phyloP scores from a whole-genome alignment of 202 grass and related monocot species.

The Brachypodium distachyon region DNA sequence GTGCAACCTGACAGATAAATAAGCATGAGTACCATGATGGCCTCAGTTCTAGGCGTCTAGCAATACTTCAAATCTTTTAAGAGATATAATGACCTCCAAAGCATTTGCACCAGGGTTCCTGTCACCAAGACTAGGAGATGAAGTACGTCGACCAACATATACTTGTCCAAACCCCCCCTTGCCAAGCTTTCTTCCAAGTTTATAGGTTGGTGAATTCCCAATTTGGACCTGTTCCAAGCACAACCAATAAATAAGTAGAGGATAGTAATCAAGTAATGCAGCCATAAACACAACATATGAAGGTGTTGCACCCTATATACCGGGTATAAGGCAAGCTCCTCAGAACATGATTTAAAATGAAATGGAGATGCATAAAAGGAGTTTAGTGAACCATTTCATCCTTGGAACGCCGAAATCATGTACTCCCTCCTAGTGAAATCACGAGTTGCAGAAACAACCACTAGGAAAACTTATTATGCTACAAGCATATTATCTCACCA shows the following conservation, averaged over 20 bases:
- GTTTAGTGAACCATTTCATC: background rate
- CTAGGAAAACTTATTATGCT: background rate
- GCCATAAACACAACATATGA: background rate
- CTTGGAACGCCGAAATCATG: background rate
- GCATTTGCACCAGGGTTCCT: conserved; percentile 60
- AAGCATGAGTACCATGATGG: conserved; percentile 8
- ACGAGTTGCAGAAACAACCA: background rate
- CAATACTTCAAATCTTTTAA: conserved; percentile 6
- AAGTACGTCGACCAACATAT: conserved; percentile 70
- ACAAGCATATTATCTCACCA: background rate
- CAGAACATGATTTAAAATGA: background rate
- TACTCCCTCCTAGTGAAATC: no score
- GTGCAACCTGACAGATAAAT: conserved; percentile 60
- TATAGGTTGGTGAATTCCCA: conserved; percentile 72
- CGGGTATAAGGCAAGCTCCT: background rate
- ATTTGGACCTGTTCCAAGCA: conserved; percentile 63
- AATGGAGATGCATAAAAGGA: background rate
- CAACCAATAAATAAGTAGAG: background rate
- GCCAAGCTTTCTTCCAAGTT: conserved; percentile 87
- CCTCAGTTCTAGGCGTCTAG: conserved; percentile 20
- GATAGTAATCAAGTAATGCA: background rate
- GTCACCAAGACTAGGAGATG: conserved; percentile 44
- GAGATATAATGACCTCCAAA: conserved; percentile 55
- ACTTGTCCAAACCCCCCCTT: conserved; percentile 99
- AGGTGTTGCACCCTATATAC: background rate